Conservation (phyloP, 768 basidiomycete species). For the Sutorius australiensis region DNA sequence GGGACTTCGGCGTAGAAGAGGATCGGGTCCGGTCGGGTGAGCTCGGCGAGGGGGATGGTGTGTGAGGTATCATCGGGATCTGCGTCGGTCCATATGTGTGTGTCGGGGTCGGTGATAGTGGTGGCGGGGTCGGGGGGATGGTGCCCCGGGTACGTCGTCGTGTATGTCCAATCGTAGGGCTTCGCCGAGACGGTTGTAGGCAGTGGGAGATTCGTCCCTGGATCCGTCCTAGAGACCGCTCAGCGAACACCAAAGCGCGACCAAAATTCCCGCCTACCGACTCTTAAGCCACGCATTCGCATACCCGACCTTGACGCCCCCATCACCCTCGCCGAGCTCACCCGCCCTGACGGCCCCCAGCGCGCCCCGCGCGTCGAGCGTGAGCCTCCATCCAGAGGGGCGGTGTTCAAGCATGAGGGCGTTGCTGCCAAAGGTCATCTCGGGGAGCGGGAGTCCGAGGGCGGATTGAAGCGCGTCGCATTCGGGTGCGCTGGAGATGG, state of each 20-base stretch:
- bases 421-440: slow-evolving; percentile 96
- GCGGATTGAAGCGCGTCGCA: slow-evolving; percentile 63
- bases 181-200: slow-evolving; percentile 74
- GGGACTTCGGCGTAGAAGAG: slow-evolving; percentile 97
- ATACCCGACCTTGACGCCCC: slow-evolving; percentile 91
- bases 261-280: slow-evolving; percentile 44
- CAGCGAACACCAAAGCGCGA: slow-evolving; percentile 8
- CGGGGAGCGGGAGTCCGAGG: slow-evolving; percentile 80
- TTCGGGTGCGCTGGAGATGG: slow-evolving; percentile 77
- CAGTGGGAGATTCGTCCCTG: slow-evolving; percentile 60
- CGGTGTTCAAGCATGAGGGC: slow-evolving; percentile 62
- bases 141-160: slow-evolving; percentile 79
- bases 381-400: slow-evolving; percentile 58
- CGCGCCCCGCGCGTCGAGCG: slow-evolving; percentile 66
- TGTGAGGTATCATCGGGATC: slow-evolving; percentile 57
- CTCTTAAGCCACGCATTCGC: slow-evolving; percentile 93
- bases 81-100: slow-evolving; percentile 47
- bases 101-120: background rate
- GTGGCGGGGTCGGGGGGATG: background rate
- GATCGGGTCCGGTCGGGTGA: slow-evolving; percentile 90
- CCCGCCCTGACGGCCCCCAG: slow-evolving; percentile 71
- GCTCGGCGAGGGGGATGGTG: slow-evolving; percentile 76
- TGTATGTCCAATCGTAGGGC: slow-evolving; percentile 98
- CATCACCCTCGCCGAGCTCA: slow-evolving; percentile 74
- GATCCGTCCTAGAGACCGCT: slow-evolving; percentile 53